These are phyloP conservation scores for Paramyrothecium sp. DNA, from an alignment of 2,329 filamentous ascomycete species.

Conservation along the genomic window DNA sequence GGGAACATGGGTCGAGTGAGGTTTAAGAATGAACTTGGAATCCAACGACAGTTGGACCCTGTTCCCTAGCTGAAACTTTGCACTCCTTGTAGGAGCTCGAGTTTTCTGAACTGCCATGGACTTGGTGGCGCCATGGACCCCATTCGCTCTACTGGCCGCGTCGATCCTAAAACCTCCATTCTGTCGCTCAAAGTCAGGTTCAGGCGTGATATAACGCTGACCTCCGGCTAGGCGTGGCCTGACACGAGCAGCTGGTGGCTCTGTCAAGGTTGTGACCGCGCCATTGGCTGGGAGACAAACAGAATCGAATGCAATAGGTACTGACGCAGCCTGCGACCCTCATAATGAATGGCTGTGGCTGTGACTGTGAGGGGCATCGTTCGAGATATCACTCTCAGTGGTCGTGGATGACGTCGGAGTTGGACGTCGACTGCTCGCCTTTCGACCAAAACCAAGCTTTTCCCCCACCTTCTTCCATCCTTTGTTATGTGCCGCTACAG, in stretches of 20 bases:
- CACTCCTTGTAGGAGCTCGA: background rate
- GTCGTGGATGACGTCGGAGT: constrained; percentile 44
- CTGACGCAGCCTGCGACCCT: constrained; percentile 57
- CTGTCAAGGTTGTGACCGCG: constrained; percentile 7
- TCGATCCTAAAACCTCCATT: constrained; percentile 34
- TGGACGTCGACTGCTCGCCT: constrained; percentile 42
- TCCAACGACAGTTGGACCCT: background rate
- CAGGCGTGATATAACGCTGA: constrained; percentile 9
- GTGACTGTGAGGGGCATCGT: constrained; percentile 29
- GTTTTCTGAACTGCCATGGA: background rate
- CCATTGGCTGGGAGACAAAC: constrained; percentile 15
- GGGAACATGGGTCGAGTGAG: background rate
- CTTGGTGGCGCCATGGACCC: constrained; percentile 1
- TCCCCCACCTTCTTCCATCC: constrained; percentile 66
- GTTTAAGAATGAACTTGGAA: background rate
- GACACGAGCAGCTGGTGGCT: background rate
- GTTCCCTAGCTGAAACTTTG: background rate
- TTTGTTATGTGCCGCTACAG: constrained; percentile 53
- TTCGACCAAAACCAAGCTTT: constrained; percentile 58
- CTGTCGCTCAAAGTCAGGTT: constrained; percentile 14
- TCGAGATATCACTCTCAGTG: constrained; percentile 31
- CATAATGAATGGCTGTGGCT: constrained; percentile 42
- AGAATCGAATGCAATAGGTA: constrained; percentile 33
- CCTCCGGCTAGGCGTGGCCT: background rate
- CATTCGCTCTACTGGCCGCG: constrained; percentile 48